Base-by-base conservation (phyloP, 2,329 filamentous ascomycete species). In the Aspergillus versicolor region DNA sequence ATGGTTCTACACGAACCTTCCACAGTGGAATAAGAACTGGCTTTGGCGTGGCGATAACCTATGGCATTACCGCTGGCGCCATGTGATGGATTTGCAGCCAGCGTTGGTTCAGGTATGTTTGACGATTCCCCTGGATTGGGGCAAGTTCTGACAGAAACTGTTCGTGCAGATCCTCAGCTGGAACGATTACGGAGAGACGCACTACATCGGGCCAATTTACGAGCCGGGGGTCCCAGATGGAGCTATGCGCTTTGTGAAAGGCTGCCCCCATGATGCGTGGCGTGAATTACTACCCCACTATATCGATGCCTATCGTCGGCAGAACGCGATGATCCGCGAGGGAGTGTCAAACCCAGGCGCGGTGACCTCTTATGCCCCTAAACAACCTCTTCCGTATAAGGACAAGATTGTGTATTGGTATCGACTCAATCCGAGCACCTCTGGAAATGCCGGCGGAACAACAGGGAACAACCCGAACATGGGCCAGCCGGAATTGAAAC, bases 111-210 rank as follows among this genome's bases (percentile, higher is more conserved):
- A 80, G 66, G 70, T 72, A 65, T 19, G 50, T 9, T 24, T 9
- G 11, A 9, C 45, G 60, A 24, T 37, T 17, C 21, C 34, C 6
- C 5, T 37, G 15, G 34, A 22, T 22, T 4, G 19, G 15, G 12
- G 30, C 22, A 17, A 30, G 17, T 22, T n/a, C 47, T 57, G 40
- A 52, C 44, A n/a, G 15, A 11, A 13, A 13, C 17, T 37, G 17
- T 21, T 42, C n/a, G n/a, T 34, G 24, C 53, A 82, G 70, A 81
- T 85, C 43, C 79, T 84, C 45, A 82, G 81, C 17, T 85, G 82
- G 82, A 85, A 85, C 61, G 84, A 86, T 64, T 86, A 78, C 59
- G 83, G 83, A 34, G 84, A 86, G 66, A 81, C 82, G 2, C 82
- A 83, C 67, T 85, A 86, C 65, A 82, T 84, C 60, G 79, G 78